Evolutionary conservation across 2,329 filamentous ascomycete genomes (phyloP).

Genomic region (Diaporthe aspalathi): DNA sequence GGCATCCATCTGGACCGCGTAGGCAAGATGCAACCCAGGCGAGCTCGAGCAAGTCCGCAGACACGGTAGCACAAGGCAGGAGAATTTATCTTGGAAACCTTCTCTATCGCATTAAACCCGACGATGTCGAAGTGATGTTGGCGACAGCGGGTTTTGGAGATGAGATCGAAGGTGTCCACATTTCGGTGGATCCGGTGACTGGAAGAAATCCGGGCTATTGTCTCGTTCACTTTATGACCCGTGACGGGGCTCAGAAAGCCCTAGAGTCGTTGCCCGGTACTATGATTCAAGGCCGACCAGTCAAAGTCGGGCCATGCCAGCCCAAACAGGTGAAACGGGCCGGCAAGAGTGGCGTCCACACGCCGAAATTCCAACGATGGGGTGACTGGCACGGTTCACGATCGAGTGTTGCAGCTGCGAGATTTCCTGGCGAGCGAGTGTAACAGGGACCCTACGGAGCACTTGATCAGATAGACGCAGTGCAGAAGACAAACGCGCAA

Average conservation of each 20-base stretch:
- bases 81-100: constrained; percentile 75
- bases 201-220: constrained; percentile 78
- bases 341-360: constrained; percentile 37
- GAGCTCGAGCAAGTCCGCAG: not conserved
- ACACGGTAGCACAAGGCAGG: constrained; percentile 45
- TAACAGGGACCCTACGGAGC: constrained; percentile 46
- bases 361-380: constrained; percentile 54
- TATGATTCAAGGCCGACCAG: constrained; percentile 65
- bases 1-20: too few species aligned
- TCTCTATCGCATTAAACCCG: constrained; percentile 61
- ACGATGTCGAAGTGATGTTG: constrained; percentile 51
- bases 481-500: constrained; percentile 47
- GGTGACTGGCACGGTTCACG: constrained; percentile 53
- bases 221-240: constrained; percentile 57
- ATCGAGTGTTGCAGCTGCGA: not conserved
- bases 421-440: constrained; percentile 3
- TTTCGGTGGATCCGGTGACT: constrained; percentile 75
- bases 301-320: constrained; percentile 74
- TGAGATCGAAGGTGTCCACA: constrained; percentile 68
- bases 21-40: not conserved
- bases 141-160: constrained; percentile 47
- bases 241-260: constrained; percentile 67
- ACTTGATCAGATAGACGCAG: constrained; percentile 49
- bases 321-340: constrained; percentile 54
- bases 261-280: constrained; percentile 67